phyloP scores from a whole-genome alignment of 352 stramenopile genomes.

The Globisporangium recalcitrans region DNA sequence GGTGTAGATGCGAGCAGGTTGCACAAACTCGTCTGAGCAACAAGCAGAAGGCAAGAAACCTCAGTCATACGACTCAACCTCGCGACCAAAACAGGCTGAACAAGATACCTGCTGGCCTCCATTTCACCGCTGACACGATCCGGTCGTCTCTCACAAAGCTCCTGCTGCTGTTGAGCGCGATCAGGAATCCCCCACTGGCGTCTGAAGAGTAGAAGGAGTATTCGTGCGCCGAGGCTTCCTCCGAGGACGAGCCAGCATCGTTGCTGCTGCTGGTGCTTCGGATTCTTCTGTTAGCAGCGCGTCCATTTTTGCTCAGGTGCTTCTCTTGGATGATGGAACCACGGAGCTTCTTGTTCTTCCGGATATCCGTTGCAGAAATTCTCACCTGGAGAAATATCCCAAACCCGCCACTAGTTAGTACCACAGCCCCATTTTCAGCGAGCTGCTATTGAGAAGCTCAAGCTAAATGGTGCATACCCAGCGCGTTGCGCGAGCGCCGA shows the following conservation, averaged over 20 bases:
- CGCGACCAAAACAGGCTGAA: neutral
- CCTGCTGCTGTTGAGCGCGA: conserved; percentile 1
- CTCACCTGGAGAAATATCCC: conserved; percentile 21
- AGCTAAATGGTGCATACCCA: conserved; percentile 7
- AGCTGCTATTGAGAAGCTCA: too few species aligned
- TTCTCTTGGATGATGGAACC: conserved; percentile 30
- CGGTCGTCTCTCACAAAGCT: conserved; percentile 19
- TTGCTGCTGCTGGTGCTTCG: neutral
- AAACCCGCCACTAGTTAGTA: neutral
- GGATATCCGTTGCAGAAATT: conserved; percentile 24
- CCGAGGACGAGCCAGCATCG: conserved; percentile 7
- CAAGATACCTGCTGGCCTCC: conserved; percentile 16
- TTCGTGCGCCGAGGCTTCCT: conserved; percentile 7
- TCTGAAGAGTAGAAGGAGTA: conserved; percentile 8
- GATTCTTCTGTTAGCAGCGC: neutral
- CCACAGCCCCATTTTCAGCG: neutral
- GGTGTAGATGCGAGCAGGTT: conserved; percentile 12
- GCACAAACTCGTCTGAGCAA: conserved; percentile 8
- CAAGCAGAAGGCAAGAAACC: too few species aligned
- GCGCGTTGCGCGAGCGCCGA: conserved; percentile 17
- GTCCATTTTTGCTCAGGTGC: conserved; percentile 18
- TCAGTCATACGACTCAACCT: neutral
- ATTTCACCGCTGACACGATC: neutral
- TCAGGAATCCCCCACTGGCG: neutral
- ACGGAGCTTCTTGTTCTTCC: conserved; percentile 24